A percentile compares a stretch with the other conserved stretches of the same genome.
phyloP scores from a whole-genome alignment of 148 eudicot genomes.

The Spergularia marina region DNA sequence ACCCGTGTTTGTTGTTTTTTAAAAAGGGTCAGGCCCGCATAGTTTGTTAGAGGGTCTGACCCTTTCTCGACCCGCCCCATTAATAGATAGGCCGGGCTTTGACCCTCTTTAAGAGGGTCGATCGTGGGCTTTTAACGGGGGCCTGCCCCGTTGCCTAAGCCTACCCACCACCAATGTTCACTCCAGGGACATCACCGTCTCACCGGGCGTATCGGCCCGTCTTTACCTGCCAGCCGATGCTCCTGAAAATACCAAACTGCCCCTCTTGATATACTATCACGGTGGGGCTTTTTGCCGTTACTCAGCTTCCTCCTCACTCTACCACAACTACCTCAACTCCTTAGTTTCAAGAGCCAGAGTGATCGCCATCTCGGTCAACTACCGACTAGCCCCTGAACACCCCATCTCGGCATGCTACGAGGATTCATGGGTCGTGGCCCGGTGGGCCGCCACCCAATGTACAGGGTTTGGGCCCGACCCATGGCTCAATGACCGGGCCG shows the following conservation, averaged over 20 bases:
- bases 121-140: too few species aligned
- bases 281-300: conserved; percentile 44
- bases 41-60: too few species aligned
- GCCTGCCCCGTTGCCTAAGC: too few species aligned
- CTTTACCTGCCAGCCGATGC: conserved; percentile 21
- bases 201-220: conserved; percentile 30
- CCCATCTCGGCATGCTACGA: conserved; percentile 44
- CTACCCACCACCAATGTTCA: conserved; percentile 27
- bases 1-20: too few species aligned
- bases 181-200: conserved; percentile 38
- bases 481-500: conserved; percentile 33
- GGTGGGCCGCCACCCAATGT: conserved; percentile 34
- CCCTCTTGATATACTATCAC: conserved; percentile 38
- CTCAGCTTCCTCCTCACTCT: conserved; percentile 28
- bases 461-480: conserved; percentile 25
- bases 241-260: conserved; percentile 17
- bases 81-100: too few species aligned
- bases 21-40: too few species aligned
- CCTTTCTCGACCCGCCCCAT: too few species aligned
- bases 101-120: too few species aligned
- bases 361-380: conserved; percentile 38
- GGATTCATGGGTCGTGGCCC: conserved; percentile 38
- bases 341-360: conserved; percentile 24
- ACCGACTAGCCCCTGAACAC: conserved; percentile 44
- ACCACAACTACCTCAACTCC: conserved; percentile 31